Conservation (phyloP, 208 protist genomes). For the Balamuthia mandrillaris region DNA sequence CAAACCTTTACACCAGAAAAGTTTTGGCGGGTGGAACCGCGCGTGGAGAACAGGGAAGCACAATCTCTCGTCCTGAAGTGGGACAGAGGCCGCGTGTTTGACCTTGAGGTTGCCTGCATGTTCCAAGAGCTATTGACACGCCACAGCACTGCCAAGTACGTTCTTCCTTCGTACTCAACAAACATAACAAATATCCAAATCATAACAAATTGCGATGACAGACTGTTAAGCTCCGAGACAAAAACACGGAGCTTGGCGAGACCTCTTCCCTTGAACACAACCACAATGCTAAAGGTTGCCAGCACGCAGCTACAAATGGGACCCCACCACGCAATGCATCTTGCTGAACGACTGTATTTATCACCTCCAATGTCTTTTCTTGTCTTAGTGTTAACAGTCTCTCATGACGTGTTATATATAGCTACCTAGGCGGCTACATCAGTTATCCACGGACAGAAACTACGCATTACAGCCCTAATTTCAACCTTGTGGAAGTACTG, state of each 20-base stretch:
- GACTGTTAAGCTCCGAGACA: conserved; percentile 13
- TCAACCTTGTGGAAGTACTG: conserved; percentile 72
- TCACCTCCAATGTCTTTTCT: not conserved
- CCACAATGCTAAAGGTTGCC: conserved; percentile 88
- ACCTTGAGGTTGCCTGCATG: conserved; percentile 69
- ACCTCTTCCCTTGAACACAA: conserved; percentile 88
- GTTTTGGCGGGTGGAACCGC: conserved; percentile 45
- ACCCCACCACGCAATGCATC: conserved; percentile 86
- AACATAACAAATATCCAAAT: not conserved
- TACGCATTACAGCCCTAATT: conserved; percentile 84
- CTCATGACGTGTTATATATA: not conserved
- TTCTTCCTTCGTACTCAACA: not conserved
- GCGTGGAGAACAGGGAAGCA: conserved; percentile 24
- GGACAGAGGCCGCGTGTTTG: conserved; percentile 83
- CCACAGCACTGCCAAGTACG: not conserved
- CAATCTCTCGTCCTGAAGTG: conserved; percentile 77
- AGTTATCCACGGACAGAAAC: conserved; percentile 94
- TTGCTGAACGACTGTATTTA: conserved; percentile 83
- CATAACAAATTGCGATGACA: conserved; percentile 6
- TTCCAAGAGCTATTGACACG: not conserved
- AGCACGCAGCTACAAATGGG: conserved; percentile 80
- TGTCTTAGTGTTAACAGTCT: not conserved
- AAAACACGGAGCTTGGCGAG: conserved; percentile 42
- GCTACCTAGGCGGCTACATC: conserved; percentile 62
- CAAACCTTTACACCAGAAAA: conserved; percentile 80